phyloP scores from a whole-genome alignment of 1,284 basidiomycete genomes.

The Sanghuangporus baumii region DNA sequence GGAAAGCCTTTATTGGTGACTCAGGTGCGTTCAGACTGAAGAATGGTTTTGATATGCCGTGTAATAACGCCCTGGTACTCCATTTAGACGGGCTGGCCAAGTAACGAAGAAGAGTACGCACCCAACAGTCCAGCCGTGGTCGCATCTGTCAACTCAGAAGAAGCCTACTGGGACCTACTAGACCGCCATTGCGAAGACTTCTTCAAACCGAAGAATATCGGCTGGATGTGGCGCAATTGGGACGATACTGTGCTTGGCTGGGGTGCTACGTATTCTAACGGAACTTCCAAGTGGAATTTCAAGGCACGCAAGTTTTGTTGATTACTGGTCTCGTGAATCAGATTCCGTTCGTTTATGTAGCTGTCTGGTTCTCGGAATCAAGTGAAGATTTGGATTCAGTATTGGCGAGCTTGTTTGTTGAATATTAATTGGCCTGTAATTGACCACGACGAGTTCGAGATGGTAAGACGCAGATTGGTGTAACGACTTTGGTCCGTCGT shows the following conservation, averaged over 20 bases:
- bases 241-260: slow-evolving; percentile 15
- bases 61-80: too few relatives aligned
- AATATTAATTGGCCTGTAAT: not conserved
- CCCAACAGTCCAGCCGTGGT: slow-evolving; percentile 16
- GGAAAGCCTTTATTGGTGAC: slow-evolving; percentile 18
- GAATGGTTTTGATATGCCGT: not conserved
- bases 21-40: not conserved
- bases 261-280: slow-evolving; percentile 10
- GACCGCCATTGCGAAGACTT: slow-evolving; percentile 17
- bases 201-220: slow-evolving; percentile 18
- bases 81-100: slow-evolving; percentile 17
- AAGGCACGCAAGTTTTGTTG: slow-evolving; percentile 10
- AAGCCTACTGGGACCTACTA: slow-evolving; percentile 17
- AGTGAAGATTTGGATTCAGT: not conserved
- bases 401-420: too few relatives aligned
- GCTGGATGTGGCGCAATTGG: slow-evolving; percentile 20
- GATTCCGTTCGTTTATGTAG: not conserved
- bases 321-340: not conserved
- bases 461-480: too few relatives aligned
- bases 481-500: too few relatives aligned
- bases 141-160: slow-evolving; percentile 13
- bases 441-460: too few relatives aligned
- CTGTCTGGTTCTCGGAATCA: not conserved
- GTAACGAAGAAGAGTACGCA: slow-evolving; percentile 14
- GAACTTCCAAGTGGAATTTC: slow-evolving; percentile 14